phyloP scores from a whole-genome alignment of 306 rosid species.

The Begonia peltatifolia region DNA sequence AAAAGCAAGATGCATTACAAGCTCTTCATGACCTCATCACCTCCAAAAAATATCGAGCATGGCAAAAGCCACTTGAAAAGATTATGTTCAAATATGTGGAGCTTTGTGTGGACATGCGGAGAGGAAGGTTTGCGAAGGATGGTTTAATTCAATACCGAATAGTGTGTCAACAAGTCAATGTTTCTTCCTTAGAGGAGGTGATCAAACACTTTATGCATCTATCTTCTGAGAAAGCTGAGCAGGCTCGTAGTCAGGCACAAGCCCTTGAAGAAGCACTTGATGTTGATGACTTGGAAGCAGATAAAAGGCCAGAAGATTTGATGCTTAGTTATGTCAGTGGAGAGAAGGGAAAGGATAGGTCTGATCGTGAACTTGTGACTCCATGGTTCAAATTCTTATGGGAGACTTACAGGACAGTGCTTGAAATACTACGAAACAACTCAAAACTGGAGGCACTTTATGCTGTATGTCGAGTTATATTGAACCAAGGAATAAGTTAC shows the following conservation, averaged over 20 bases:
- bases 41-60: constrained; percentile 77
- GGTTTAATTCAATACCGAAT: constrained; percentile 94
- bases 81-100: constrained; percentile 95
- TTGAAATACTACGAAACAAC: constrained; percentile 85
- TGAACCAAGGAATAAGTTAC: not conserved
- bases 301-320: constrained; percentile 89
- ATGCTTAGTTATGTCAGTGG: constrained; percentile 97
- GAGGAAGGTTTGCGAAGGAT: constrained; percentile 88
- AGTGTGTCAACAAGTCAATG: constrained; percentile 97
- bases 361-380: constrained; percentile 87
- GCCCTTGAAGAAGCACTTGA: constrained; percentile 92
- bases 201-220: constrained; percentile 96
- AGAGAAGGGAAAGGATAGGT: constrained; percentile 89
- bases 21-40: constrained; percentile 87
- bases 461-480: constrained; percentile 39
- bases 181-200: constrained; percentile 86
- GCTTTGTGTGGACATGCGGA: constrained; percentile 79
- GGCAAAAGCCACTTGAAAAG: constrained; percentile 90
- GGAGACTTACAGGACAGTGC: constrained; percentile 97
- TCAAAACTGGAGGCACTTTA: constrained; percentile 88
- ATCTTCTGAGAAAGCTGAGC: constrained; percentile 94
- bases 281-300: constrained; percentile 95
- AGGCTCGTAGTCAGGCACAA: constrained; percentile 89
- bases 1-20: constrained; percentile 91
- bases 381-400: constrained; percentile 97